Evolutionary conservation across 441 rosid species (phyloP), one percentile per base, ranked within the genome.

Genomic region (Rhodomyrtus psidioides): DNA sequence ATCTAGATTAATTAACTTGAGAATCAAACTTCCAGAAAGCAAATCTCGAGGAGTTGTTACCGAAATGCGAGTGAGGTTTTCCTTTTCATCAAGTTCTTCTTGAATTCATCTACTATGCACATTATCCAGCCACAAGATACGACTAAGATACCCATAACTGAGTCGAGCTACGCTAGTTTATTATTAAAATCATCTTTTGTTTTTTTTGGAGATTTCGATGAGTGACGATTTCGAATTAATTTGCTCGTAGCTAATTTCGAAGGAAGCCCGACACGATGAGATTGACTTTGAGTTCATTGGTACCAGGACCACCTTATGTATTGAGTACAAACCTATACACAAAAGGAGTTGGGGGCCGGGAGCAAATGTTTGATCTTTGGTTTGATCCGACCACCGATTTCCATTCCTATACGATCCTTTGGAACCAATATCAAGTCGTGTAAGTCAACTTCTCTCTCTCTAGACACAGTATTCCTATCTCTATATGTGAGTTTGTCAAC

Each of bases 211-310:
- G 12, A 27, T 19, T 53, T n/a, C 30, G 17, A 34, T 16, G 17
- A 12, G 4, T 51, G 6, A 21, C 5, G 17, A 14, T 21, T 17
- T 12, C 5, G 70, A 51, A 26, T 44, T n/a, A n/a, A n/a, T 55
- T 59, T 5, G 53, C 27, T 60, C 70, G 46, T 89, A 92, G 93
- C 65, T 90, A 82, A 62, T 30, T 82, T 92, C 92, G 57, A 82
- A 75, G n/a, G 59, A 89, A 54, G 54, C 84, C 57, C 34, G 34
- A 26, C 55, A 88, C 44, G 93, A 90, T 53, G 92, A 92, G 90
- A 81, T 92, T 83, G 89, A 89, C 87, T 88, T 91, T 60, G 90
- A 91, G 91, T 88, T 92, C 57, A 81, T 90, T 75, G 92, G 92
- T 42, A 60, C 84, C 81, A 60, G 91, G 91, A 26, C 51, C 85